Evolutionary conservation across 2,329 filamentous ascomycete genomes (phyloP).

Genomic region (Celoporthe dispersa): DNA sequence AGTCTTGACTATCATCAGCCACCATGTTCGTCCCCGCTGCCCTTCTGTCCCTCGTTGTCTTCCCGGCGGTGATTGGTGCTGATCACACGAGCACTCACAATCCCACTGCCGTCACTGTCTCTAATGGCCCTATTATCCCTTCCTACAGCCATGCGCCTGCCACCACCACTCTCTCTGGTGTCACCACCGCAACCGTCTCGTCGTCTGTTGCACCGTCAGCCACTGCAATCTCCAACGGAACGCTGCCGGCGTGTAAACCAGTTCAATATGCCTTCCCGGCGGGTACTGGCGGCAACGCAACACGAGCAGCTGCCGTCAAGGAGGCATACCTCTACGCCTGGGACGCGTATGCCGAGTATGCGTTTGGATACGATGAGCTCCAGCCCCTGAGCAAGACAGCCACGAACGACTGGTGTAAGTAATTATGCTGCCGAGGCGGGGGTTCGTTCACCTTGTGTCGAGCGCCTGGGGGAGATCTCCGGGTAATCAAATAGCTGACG

Average conservation of each 20-base stretch:
- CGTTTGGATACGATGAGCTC: constrained; percentile 20
- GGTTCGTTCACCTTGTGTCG: background rate
- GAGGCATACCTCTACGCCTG: constrained; percentile 22
- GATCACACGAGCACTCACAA: constrained; percentile 5
- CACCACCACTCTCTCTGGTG: constrained; percentile 18
- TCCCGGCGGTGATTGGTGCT: background rate
- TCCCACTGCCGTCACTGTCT: constrained; percentile 13
- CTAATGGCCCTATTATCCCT: constrained; percentile 16
- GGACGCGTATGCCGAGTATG: constrained; percentile 20
- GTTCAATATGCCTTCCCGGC: constrained; percentile 17
- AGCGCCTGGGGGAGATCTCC: background rate
- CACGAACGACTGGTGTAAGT: constrained; percentile 20
- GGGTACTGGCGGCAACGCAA: constrained; percentile 18
- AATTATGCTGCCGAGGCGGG: background rate
- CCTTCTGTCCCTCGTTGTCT: constrained; percentile 2
- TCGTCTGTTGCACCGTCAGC: constrained; percentile 11
- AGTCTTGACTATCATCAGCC: background rate
- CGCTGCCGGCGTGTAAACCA: constrained; percentile 15
- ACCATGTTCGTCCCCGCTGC: constrained; percentile 3
- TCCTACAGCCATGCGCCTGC: constrained; percentile 17
- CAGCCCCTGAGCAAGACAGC: constrained; percentile 15
- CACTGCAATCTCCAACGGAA: constrained; percentile 15
- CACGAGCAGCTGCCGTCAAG: constrained; percentile 21
- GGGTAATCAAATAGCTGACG: background rate
- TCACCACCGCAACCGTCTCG: constrained; percentile 13